A percentile compares a stretch with the other conserved stretches of the same genome.
phyloP scores from a whole-genome alignment of 371 early-diverging fungal genomes.

The Mortierella sp. region DNA sequence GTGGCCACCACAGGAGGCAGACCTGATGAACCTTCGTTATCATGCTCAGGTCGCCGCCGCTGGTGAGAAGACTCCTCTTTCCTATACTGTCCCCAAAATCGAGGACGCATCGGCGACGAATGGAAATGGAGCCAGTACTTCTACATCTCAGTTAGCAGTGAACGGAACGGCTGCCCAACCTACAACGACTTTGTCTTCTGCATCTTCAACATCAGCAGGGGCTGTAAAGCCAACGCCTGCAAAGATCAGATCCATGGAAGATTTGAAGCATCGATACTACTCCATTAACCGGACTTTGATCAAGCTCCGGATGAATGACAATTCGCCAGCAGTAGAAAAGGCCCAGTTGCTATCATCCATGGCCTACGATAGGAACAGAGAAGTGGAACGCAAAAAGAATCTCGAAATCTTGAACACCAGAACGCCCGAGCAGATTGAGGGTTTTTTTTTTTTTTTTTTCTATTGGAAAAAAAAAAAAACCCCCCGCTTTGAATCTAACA shows the following conservation, averaged over 20 bases:
- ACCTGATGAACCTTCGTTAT: constrained; percentile 32
- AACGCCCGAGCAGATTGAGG: constrained; percentile 80
- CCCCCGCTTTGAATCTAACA: not conserved
- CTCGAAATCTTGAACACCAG: constrained; percentile 76
- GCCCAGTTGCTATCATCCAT: constrained; percentile 40
- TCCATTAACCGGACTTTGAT: constrained; percentile 25
- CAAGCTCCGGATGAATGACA: constrained; percentile 29
- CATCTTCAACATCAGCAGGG: constrained; percentile 9
- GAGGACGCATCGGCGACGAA: not conserved
- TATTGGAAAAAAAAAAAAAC: not conserved
- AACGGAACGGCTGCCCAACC: constrained; percentile 8
- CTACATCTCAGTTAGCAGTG: not conserved
- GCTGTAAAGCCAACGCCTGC: constrained; percentile 24
- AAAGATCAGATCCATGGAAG: constrained; percentile 58
- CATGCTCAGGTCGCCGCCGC: constrained; percentile 12
- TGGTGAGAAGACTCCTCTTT: constrained; percentile 8
- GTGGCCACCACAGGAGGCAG: constrained; percentile 54
- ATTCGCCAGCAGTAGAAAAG: constrained; percentile 47
- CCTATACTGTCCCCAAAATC: not conserved
- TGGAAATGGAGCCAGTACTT: not conserved
- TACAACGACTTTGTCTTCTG: not conserved
- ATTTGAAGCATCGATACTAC: constrained; percentile 34
- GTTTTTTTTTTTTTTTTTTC: constrained; percentile 12
- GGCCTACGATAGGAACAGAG: constrained; percentile 56
- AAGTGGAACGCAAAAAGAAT: constrained; percentile 83